Percentiles rank a stretch among this genome's conserved stretches.
These are phyloP conservation scores for Leccinum solheimii DNA, from an alignment of 1,284 basidiomycete genomes.

Conservation along the genomic window DNA sequence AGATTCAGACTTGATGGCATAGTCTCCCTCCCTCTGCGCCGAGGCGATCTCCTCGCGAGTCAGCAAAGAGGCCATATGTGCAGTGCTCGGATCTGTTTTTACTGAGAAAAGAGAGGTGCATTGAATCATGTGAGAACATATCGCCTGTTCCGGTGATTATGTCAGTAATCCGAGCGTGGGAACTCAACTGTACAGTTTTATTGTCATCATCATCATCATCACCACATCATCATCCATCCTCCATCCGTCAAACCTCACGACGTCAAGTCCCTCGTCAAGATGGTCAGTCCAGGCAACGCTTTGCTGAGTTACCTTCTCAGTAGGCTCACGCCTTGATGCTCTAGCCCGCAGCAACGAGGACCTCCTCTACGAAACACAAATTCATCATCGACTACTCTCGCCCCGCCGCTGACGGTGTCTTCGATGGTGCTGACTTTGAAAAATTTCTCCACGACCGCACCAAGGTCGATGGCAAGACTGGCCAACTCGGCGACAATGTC, in stretches of 20 bases:
- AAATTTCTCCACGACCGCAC: slow-evolving; percentile 94
- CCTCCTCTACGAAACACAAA: slow-evolving; percentile 76
- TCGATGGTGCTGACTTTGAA: slow-evolving; percentile 89
- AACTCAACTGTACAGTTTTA: slow-evolving; percentile 45
- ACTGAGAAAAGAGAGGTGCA: not conserved
- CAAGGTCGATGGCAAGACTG: slow-evolving; percentile 81
- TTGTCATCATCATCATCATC: slow-evolving; percentile 14
- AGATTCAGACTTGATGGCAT: slow-evolving; percentile 79
- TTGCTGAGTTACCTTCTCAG: slow-evolving; percentile 92
- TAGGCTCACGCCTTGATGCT: slow-evolving; percentile 67
- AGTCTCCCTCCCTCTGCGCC: slow-evolving; percentile 76
- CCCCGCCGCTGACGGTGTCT: slow-evolving; percentile 87
- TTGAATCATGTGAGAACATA: slow-evolving; percentile 7
- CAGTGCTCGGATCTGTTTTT: not conserved
- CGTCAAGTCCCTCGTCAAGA: slow-evolving; percentile 40
- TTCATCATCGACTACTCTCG: slow-evolving; percentile 95
- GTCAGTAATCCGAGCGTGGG: slow-evolving; percentile 19
- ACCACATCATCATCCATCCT: no score
- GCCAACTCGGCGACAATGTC: slow-evolving; percentile 85
- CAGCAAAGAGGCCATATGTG: slow-evolving; percentile 42
- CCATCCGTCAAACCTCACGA: slow-evolving; percentile 20
- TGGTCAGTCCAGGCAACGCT: slow-evolving; percentile 76
- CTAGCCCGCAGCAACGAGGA: slow-evolving; percentile 71
- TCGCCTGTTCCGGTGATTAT: slow-evolving; percentile 20
- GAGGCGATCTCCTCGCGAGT: slow-evolving; percentile 68